phyloP scores from a whole-genome alignment of 2,329 filamentous ascomycete species.

The Capronia coronata region DNA sequence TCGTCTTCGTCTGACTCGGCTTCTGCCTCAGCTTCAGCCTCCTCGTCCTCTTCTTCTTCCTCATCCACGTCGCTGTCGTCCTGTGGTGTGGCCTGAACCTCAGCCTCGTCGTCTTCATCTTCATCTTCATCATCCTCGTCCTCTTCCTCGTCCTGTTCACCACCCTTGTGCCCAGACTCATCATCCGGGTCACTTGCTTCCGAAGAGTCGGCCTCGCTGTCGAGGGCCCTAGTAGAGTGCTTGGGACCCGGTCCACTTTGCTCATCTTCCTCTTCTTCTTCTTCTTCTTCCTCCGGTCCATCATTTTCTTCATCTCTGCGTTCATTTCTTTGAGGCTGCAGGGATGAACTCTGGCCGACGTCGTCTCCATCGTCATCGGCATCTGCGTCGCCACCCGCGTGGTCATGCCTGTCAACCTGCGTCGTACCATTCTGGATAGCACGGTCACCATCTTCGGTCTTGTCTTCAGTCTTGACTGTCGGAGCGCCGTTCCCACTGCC shows the following conservation, averaged over 20 bases:
- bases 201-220: conserved; percentile 12
- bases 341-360: background rate
- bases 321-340: conserved; percentile 3
- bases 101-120: conserved; percentile 7
- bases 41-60: conserved; percentile 10
- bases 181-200: conserved; percentile 21
- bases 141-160: conserved; percentile 11
- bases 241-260: background rate
- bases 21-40: conserved; percentile 2
- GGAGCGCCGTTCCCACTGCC: conserved; percentile 19
- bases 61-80: conserved; percentile 15
- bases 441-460: conserved; percentile 11
- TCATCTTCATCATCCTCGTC: conserved; percentile 9
- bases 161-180: conserved; percentile 9
- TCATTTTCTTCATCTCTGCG: conserved; percentile 20
- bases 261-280: conserved; percentile 13
- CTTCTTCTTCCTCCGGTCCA: conserved; percentile 13
- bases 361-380: conserved; percentile 11
- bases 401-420: conserved; percentile 10
- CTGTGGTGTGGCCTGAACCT: conserved; percentile 6
- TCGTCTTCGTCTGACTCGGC: conserved; percentile 5
- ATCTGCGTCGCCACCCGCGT: conserved; percentile 17
- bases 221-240: conserved; percentile 9
- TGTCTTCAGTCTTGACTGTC: conserved; percentile 13
- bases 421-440: conserved; percentile 18